Evolutionary conservation across 371 early-diverging fungal species (phyloP).

Genomic region (Mucor lusitanicus): DNA sequence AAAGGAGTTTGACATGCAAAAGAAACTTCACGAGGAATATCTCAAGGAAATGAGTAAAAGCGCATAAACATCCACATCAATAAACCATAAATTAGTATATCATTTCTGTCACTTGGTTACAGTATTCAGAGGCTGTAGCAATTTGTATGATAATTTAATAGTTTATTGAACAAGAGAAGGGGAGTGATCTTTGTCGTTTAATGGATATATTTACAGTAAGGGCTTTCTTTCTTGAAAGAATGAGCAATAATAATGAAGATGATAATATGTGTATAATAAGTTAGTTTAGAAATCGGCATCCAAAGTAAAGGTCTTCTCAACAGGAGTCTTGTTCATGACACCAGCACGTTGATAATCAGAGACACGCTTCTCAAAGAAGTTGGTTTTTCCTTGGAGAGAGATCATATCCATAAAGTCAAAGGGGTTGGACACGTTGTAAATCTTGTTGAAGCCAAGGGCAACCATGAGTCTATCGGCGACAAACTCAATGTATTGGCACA

Average conservation of each 20-base stretch:
- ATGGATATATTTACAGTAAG: constrained; percentile 8
- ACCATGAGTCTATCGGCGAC: constrained; percentile 97
- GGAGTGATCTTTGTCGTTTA: constrained; percentile 3
- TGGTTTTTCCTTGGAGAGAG: constrained; percentile 98
- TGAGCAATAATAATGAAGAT: not conserved
- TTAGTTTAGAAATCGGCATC: constrained; percentile 80
- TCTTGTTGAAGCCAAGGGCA: constrained; percentile 89
- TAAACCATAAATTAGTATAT: not conserved
- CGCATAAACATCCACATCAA: not conserved
- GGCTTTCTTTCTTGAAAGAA: not conserved
- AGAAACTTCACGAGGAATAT: constrained; percentile 87
- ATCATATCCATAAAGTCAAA: constrained; percentile 99
- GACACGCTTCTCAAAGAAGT: constrained; percentile 99
- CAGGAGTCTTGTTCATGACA: constrained; percentile 78
- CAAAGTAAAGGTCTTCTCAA: constrained; percentile 78
- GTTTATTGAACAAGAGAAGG: constrained; percentile 3
- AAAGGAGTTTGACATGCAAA: constrained; percentile 86
- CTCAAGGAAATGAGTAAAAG: constrained; percentile 25
- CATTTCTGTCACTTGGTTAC: not conserved
- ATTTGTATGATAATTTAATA: not conserved
- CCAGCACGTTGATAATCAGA: constrained; percentile 99
- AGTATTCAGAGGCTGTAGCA: not conserved
- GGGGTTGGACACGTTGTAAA: constrained; percentile 93
- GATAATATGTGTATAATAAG: not conserved
- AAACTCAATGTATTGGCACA: constrained; percentile 99